Conservation (phyloP, 2,329 filamentous ascomycete genomes). For the Colletotrichum sp. region DNA sequence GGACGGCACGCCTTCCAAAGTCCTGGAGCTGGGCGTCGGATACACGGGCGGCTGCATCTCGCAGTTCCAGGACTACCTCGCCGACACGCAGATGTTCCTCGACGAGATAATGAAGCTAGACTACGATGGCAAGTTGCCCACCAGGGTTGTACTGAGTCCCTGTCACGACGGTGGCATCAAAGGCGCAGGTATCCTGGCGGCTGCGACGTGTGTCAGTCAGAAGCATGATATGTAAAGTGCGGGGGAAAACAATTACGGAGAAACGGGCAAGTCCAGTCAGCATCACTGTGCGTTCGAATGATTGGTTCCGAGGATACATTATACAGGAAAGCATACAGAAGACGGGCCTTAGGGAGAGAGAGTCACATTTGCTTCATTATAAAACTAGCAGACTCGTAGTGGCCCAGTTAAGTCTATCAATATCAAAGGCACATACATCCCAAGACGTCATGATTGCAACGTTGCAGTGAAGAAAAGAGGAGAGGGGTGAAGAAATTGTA, state of each 20-base stretch:
- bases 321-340: neutral
- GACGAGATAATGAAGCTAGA: constrained; percentile 55
- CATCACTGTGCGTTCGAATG: neutral
- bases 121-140: constrained; percentile 35
- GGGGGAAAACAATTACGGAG: neutral
- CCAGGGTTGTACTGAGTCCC: constrained; percentile 55
- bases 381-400: neutral
- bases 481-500: neutral
- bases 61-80: constrained; percentile 77
- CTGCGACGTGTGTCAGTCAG: constrained; percentile 41
- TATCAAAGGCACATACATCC: neutral
- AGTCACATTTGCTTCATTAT: neutral
- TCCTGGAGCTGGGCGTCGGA: constrained; percentile 71
- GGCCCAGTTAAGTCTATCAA: neutral
- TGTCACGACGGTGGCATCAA: constrained; percentile 68
- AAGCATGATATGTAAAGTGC: constrained; percentile 3
- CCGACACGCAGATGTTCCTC: constrained; percentile 72
- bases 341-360: too few species aligned
- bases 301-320: neutral
- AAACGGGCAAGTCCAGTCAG: neutral
- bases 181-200: constrained; percentile 65
- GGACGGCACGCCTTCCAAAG: constrained; percentile 16
- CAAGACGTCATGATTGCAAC: neutral
- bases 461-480: neutral
- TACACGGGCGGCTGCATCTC: constrained; percentile 83